Evolutionary conservation across 352 stramenopile genomes (phyloP), one percentile per base, ranked within the genome.

Genomic region (Phytophthora parvispora): DNA sequence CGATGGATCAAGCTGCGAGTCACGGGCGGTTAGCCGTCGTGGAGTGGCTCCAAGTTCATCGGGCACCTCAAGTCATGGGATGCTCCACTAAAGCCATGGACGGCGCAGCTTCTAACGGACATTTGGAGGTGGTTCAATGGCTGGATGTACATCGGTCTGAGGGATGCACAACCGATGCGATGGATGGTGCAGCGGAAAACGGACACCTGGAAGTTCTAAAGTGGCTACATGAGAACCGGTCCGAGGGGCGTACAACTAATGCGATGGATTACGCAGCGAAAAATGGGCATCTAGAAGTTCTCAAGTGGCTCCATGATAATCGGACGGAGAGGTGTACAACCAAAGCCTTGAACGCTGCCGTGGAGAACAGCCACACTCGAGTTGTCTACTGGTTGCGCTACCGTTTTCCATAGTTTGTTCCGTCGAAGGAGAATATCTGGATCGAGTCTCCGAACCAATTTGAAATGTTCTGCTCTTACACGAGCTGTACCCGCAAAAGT

Each of bases 91-190:
- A 45, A n/a, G 32, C 50, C 12, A 43, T 57, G 31, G 50, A 57
- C 22, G 29, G 8, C 6, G 50, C 50, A 4, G 50, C 50, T 6
- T 7, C 13, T 6, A 20, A 43, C 18, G 52, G 28, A 32, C 52
- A 59, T 27, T 29, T 59, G 20, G 52, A 59, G 15, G 22, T 48
- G 8, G n/a, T 59, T 10, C 10, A 48, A 29, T 59, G 52, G 52
- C 32, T 59, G 6, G 32, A 59, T 28, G n/a, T 32, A 12, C 38
- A 48, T 13, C 24, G 28, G 15, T 22, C 22, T 2, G 52, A 40
- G 15, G 52, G 32, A 8, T 59, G 29, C 34, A 56, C 28, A 42
- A 42, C 12, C n/a, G 15, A 48, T 25, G 18, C 40, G 40, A 48
- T 48, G 40, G 40, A 48, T 48, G 18, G 40, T 34, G 45, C 45